Evolutionary conservation across 2,329 filamentous ascomycete species (phyloP), one percentile per base, ranked within the genome.

Genomic region (Penicillium italicum): DNA sequence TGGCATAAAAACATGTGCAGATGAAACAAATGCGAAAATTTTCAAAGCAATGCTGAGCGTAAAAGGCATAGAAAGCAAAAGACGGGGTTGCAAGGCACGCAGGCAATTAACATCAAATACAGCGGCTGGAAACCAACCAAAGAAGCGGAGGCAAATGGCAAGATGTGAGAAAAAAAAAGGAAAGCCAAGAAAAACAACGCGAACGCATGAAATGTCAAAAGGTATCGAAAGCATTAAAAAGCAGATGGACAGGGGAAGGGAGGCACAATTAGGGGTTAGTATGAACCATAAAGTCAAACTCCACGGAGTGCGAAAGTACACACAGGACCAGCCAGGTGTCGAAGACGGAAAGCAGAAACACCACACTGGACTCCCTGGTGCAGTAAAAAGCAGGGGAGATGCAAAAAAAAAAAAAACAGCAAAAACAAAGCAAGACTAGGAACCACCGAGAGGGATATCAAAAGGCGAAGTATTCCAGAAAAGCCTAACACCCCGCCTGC

Each of bases 271-370:
- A 70, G 68, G 71, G 66, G 70, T 65, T 70, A 62, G 63, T 58
- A 59, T 58, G 57, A 56, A 66, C 59, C 56, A 59, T 60, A 70
- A 66, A 63, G 48, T 51, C 62, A 56, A 74, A 73, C 69, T 72
- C 70, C 69, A 69, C 67, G 65, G 66, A 71, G 69, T 72, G 70
- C 71, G 65, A 72, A 63, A 70, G 66, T 75, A 74, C 74, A 76
- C 74, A 71, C 74, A 76, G 74, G 73, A 75, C 74, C 74, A 76
- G 74, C 74, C 74, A 68, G 70, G 74, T 76, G 74, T 75, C 67
- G 70, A 73, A 58, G 52, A 62, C 62, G 66, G 60, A 68, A 66
- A 69, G 65, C 62, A 71, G 65, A 70, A 72, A 66, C 70, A 74
- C 72, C 73, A 73, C 70, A 75, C 74, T 73, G 67, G 73, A 76